Percentiles rank a stretch among this genome's conserved stretches.
These are phyloP conservation scores for Angomonas ambiguus DNA, from an alignment of 208 protist species.

Conservation along the genomic window DNA sequence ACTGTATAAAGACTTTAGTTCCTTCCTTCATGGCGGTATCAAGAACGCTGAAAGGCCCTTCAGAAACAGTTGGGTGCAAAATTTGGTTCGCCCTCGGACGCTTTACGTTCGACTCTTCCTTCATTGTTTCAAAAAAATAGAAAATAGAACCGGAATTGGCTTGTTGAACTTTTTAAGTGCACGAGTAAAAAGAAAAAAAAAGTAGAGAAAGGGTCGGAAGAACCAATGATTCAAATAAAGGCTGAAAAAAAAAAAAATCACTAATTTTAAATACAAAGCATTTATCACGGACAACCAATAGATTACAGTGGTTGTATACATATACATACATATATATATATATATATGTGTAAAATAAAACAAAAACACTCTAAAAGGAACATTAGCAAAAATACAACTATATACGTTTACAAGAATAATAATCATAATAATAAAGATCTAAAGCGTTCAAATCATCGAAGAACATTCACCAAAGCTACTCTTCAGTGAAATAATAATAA, in stretches of 20 bases:
- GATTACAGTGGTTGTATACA: slow-evolving; percentile 16
- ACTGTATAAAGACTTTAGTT: slow-evolving; percentile 97
- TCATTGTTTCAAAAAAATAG: background rate
- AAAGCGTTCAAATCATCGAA: too few relatives aligned
- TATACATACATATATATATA: slow-evolving; percentile 16
- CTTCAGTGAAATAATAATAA: too few relatives aligned
- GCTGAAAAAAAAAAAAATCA: background rate
- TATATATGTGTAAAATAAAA: slow-evolving; percentile 16
- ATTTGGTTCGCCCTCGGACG: slow-evolving; percentile 52
- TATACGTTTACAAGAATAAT: too few relatives aligned
- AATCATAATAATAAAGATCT: slow-evolving; percentile 12
- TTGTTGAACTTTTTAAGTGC: background rate
- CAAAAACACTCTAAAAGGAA: slow-evolving; percentile 13
- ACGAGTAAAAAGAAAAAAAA: background rate
- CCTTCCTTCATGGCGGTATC: slow-evolving; percentile 72
- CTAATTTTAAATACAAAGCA: background rate
- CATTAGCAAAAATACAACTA: too few relatives aligned
- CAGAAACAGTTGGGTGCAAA: slow-evolving; percentile 46
- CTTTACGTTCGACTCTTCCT: too few relatives aligned
- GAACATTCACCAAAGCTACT: background rate
- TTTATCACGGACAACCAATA: slow-evolving; percentile 2
- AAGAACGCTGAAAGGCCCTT: slow-evolving; percentile 79
- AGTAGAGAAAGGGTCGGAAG: slow-evolving; percentile 20
- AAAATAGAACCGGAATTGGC: background rate
- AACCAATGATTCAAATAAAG: too few relatives aligned